Percentiles rank a stretch among this genome's conserved stretches.
Conservation (phyloP, 2,329 filamentous ascomycete genomes). For the Samsoniella hepiali region DNA sequence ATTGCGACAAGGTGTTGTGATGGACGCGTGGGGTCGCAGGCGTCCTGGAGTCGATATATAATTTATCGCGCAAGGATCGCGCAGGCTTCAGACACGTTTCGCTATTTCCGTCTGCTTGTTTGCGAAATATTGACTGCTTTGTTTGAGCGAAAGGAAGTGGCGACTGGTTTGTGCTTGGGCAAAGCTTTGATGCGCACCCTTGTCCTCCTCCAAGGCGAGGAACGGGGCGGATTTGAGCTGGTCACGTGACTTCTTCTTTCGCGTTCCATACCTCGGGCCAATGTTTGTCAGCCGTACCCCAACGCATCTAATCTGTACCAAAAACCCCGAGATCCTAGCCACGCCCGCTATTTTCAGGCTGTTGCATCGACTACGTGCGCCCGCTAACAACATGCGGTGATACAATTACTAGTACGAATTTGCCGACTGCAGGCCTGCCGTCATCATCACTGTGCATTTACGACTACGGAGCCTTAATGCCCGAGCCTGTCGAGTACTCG, state of each 20-base stretch:
- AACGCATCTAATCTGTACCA: background rate
- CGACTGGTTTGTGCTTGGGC: constrained; percentile 11
- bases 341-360: background rate
- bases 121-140: constrained; percentile 45
- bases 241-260: constrained; percentile 11
- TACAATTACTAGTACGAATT: background rate
- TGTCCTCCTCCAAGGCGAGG: background rate
- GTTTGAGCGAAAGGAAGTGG: background rate
- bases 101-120: constrained; percentile 49
- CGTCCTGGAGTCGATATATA: constrained; percentile 28
- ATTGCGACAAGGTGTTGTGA: constrained; percentile 45
- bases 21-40: constrained; percentile 13
- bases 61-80: constrained; percentile 59
- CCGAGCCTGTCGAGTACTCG: background rate
- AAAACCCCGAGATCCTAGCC: background rate
- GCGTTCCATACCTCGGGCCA: background rate
- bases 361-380: background rate
- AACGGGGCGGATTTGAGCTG: background rate
- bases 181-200: constrained; percentile 14
- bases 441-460: constrained; percentile 8
- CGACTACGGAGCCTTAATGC: background rate
- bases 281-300: constrained; percentile 10
- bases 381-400: background rate
- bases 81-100: background rate
- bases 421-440: background rate